These are phyloP conservation scores for Erysimum cheiri DNA, from an alignment of 441 rosid genomes.

Conservation along the genomic window DNA sequence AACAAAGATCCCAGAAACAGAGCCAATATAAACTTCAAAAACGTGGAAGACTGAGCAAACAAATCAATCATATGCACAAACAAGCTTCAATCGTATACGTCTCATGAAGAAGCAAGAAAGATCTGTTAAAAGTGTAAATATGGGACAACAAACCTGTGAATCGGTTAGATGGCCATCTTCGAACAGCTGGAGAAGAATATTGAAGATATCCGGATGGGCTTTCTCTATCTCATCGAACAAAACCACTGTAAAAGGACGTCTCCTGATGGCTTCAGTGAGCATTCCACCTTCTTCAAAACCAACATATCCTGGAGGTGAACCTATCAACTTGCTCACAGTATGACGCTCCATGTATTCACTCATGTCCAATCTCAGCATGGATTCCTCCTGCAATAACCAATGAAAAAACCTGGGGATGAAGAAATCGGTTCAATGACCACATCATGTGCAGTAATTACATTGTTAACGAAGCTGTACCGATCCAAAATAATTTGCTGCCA, in stretches of 20 bases:
- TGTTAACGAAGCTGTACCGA: slow-evolving; percentile 63
- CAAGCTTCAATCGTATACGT: neutral
- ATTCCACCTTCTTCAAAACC: slow-evolving; percentile 79
- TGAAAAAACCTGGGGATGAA: slow-evolving; percentile 32
- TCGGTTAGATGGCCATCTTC: slow-evolving; percentile 87
- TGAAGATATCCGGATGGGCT: slow-evolving; percentile 83
- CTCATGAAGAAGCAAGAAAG: slow-evolving; percentile 20
- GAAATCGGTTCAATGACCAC: neutral
- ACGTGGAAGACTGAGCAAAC: slow-evolving; percentile 14
- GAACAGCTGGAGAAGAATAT: slow-evolving; percentile 78
- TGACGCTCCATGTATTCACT: slow-evolving; percentile 90
- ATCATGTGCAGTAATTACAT: slow-evolving; percentile 12
- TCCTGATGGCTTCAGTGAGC: slow-evolving; percentile 84
- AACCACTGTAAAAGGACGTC: slow-evolving; percentile 71
- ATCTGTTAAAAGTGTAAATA: neutral
- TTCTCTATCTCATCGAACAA: slow-evolving; percentile 83
- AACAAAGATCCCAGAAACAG: slow-evolving; percentile 27
- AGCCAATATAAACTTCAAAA: slow-evolving; percentile 8
- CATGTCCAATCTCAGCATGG: slow-evolving; percentile 84
- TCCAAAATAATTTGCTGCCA: slow-evolving; percentile 79
- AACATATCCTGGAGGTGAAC: slow-evolving; percentile 81
- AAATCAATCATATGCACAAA: slow-evolving; percentile 7
- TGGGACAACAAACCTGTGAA: slow-evolving; percentile 65
- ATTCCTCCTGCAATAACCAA: slow-evolving; percentile 65
- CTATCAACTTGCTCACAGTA: slow-evolving; percentile 77